phyloP scores from a whole-genome alignment of 495 filamentous ascomycete genomes.

The Penicillium simplicissimum region DNA sequence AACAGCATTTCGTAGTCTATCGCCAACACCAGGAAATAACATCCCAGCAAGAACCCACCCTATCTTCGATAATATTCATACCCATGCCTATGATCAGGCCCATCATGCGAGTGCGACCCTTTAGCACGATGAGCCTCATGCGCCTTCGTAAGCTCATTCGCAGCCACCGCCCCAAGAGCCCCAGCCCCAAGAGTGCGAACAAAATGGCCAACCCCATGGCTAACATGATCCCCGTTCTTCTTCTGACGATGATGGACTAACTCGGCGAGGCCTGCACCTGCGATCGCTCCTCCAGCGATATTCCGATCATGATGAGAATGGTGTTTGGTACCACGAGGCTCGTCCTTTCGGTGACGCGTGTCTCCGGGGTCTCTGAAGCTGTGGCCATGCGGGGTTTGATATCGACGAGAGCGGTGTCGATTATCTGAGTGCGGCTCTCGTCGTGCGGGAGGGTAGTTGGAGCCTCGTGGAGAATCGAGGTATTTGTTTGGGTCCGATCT shows the following conservation, averaged over 20 bases:
- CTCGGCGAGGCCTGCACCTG: constrained; percentile 9
- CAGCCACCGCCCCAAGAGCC: constrained; percentile 15
- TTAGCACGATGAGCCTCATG: constrained; percentile 7
- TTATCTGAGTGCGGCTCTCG: neutral
- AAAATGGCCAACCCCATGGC: constrained; percentile 16
- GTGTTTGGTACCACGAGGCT: neutral
- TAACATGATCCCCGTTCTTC: constrained; percentile 13
- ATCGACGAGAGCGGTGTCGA: constrained; percentile 55
- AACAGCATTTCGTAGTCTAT: too few species aligned
- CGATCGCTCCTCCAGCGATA: constrained; percentile 8
- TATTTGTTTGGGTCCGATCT: neutral
- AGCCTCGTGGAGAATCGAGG: neutral
- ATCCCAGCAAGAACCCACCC: neutral
- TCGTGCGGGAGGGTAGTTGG: neutral
- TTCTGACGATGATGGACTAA: constrained; percentile 10
- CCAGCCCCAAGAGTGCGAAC: constrained; percentile 15
- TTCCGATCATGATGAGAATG: constrained; percentile 10
- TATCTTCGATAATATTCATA: constrained; percentile 1
- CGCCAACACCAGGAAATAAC: too few species aligned
- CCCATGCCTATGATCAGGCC: constrained; percentile 3
- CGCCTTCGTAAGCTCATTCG: constrained; percentile 12
- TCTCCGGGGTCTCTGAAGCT: constrained; percentile 2
- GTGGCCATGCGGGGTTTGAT: neutral
- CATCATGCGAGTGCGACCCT: neutral
- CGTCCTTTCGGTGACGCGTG: neutral